Evolutionary conservation across 495 filamentous ascomycete species (phyloP), one percentile per base, ranked within the genome.

Genomic region (Echria macrotheca): DNA sequence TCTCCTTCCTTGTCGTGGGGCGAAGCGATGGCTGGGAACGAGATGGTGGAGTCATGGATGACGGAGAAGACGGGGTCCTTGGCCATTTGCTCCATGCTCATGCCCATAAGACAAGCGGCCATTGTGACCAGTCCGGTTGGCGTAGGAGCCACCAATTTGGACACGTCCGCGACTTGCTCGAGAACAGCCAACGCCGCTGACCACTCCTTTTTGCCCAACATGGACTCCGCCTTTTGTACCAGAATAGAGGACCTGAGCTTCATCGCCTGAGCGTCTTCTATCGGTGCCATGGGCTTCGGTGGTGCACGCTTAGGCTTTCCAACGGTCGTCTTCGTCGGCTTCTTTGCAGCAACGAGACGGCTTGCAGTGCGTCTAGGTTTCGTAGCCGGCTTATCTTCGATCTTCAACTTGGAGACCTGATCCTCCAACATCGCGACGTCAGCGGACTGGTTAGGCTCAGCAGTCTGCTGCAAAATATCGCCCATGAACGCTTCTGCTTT

Each of bases 41-140:
- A 89, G 25, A 93, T 84, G 4, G 89, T 95, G 5, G 93, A 97
- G 51, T 98, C 93, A 6, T 89, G 85, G 19, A 98, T 74, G 14
- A 91, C 82, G 31, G 86, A 93, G 63, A 90, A 95, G 1, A 91
- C 84, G 8, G 90, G 84, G 68, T 97, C 89, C 3, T 76, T 71
- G 11, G 79, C 74, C 67, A 98, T 82, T 41, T 82, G 73, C 15
- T 82, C 79, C 53, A 85, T 64, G 44, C 77, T 83, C 64, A 81
- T 72, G 5, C 73, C 64, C 45, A 87, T 64, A 6, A 81, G 67
- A 31, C 76, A 70, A 35, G 75, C 74, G 2, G 82, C 81, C 63
- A 76, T 73, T n/a, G 72, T 64, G n/a, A 85, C 61, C 10, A 74
- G 70, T 36, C 77, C 72, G 55, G 28, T 71, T 49, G 56, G 69